A percentile compares a stretch with the other conserved stretches of the same genome.
These are phyloP conservation scores for Lanzia echinophila DNA, from an alignment of 2,329 filamentous ascomycete genomes.

Conservation along the genomic window DNA sequence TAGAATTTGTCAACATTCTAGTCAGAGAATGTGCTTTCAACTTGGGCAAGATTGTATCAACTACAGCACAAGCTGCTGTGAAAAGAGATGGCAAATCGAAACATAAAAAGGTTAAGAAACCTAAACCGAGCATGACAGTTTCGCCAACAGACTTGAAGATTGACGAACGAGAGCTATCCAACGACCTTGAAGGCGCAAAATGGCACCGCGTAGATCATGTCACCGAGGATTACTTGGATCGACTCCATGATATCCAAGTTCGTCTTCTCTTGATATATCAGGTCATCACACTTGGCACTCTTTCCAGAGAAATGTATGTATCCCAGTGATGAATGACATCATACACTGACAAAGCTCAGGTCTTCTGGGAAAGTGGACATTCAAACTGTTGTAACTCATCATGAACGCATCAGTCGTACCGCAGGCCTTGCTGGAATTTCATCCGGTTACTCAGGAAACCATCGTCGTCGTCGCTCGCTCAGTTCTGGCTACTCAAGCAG, in stretches of 20 bases:
- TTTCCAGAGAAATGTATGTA: slow-evolving; percentile 21
- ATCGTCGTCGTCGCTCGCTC: background rate
- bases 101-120: slow-evolving; percentile 7
- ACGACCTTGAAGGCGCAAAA: slow-evolving; percentile 16
- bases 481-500: slow-evolving; percentile 7
- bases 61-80: slow-evolving; percentile 11
- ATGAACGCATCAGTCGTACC: slow-evolving; percentile 20
- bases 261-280: slow-evolving; percentile 22
- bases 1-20: slow-evolving; percentile 19
- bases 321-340: background rate
- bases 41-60: slow-evolving; percentile 14
- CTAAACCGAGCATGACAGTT: slow-evolving; percentile 2
- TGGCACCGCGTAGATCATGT: slow-evolving; percentile 8
- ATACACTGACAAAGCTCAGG: slow-evolving; percentile 7
- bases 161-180: slow-evolving; percentile 15
- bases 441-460: background rate
- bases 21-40: slow-evolving; percentile 17
- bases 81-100: slow-evolving; percentile 12
- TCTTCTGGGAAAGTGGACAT: slow-evolving; percentile 19
- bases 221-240: slow-evolving; percentile 7
- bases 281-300: slow-evolving; percentile 17
- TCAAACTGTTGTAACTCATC: slow-evolving; percentile 17
- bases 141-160: slow-evolving; percentile 10
- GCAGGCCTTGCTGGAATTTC: slow-evolving; percentile 16
- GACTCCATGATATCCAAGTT: slow-evolving; percentile 20